Conservation (phyloP, 108 stramenopile genomes). For the Skeletonema grethae region DNA sequence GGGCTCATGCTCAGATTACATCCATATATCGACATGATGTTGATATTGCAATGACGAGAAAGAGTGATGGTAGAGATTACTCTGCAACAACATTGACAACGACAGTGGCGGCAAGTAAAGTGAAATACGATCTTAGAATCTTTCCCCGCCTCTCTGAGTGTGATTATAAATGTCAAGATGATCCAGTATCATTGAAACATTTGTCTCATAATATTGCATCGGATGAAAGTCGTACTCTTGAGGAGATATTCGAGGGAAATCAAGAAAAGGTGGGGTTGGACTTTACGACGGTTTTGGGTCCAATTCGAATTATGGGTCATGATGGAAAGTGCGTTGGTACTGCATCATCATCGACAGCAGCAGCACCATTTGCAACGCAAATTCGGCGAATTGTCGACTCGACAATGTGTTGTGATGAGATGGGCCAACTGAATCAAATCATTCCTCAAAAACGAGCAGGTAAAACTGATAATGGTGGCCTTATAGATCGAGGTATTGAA, state of each 20-base stretch:
- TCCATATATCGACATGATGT: constrained; percentile 18
- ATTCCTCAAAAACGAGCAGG: neutral
- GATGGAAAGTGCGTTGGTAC: neutral
- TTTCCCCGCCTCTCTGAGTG: constrained; percentile 4
- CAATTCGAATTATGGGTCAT: constrained; percentile 7
- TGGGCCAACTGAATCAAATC: neutral
- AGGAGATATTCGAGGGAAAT: constrained; percentile 9
- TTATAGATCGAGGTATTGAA: constrained; percentile 16
- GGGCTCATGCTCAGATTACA: constrained; percentile 31
- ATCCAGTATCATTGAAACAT: neutral
- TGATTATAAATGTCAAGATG: neutral
- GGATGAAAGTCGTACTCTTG: neutral
- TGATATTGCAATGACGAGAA: neutral
- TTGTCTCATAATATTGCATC: neutral
- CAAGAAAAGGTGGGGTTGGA: neutral
- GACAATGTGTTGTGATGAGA: neutral
- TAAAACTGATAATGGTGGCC: neutral
- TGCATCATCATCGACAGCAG: neutral
- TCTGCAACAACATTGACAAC: neutral
- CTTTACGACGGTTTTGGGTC: constrained; percentile 13
- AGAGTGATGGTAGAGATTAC: neutral
- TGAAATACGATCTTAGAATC: constrained; percentile 1
- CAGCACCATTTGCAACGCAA: neutral
- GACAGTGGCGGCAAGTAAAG: neutral
- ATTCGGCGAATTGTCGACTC: neutral